These are phyloP conservation scores for Blastobotrys malaysiensis DNA, from an alignment of 1,139 yeast genomes.

Conservation along the genomic window DNA sequence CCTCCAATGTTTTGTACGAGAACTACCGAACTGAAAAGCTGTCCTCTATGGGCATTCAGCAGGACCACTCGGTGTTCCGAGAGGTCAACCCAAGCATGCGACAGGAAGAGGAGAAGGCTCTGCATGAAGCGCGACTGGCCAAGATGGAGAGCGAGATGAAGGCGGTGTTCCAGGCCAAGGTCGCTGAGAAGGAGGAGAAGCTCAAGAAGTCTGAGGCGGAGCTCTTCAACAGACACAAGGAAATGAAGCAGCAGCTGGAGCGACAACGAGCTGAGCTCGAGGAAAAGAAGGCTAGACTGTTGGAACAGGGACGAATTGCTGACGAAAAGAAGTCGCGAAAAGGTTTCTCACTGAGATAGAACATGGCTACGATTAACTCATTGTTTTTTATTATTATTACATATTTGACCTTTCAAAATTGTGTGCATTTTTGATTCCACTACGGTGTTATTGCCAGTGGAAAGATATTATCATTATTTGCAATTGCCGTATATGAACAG, in stretches of 20 bases:
- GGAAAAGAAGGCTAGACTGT: conserved; percentile 83
- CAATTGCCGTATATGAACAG: too few relatives aligned
- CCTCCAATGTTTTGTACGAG: conserved; percentile 74
- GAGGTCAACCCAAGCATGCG: conserved; percentile 91
- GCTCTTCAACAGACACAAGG: conserved; percentile 90
- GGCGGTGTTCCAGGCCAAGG: conserved; percentile 94
- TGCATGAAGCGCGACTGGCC: conserved; percentile 90
- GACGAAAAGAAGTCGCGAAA: conserved; percentile 54
- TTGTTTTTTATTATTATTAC: conserved; percentile 4
- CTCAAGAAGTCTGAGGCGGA: conserved; percentile 97
- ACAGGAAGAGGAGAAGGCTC: conserved; percentile 88
- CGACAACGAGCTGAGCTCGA: conserved; percentile 86
- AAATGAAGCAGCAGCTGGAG: conserved; percentile 89
- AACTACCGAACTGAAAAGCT: conserved; percentile 84
- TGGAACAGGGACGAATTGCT: conserved; percentile 56
- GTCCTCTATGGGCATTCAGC: conserved; percentile 77
- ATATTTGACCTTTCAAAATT: not conserved
- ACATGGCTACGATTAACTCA: not conserved
- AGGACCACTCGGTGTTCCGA: conserved; percentile 85
- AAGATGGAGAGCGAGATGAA: conserved; percentile 98
- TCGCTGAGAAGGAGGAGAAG: conserved; percentile 93
- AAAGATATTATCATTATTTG: too few relatives aligned
- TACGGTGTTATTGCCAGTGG: too few relatives aligned
- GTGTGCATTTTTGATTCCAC: not conserved
- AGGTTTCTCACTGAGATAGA: conserved; percentile 48